phyloP scores from a whole-genome alignment of 1,284 basidiomycete species.

The Malassezia obtusa region DNA sequence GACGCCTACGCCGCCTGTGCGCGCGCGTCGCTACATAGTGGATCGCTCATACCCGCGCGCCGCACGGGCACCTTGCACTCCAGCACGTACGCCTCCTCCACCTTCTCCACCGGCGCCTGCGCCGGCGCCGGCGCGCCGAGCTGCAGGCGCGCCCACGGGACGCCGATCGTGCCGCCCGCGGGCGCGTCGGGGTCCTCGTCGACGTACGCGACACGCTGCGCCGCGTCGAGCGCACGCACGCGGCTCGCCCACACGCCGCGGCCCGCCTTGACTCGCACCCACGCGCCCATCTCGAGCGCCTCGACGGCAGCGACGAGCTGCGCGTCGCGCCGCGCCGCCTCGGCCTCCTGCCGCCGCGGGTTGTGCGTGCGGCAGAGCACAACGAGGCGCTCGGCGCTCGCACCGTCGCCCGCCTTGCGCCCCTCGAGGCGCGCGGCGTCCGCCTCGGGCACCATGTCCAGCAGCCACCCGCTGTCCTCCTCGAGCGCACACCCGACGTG shows the following conservation, averaged over 20 bases:
- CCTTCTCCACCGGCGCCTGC: background rate
- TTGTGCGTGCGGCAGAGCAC: slow-evolving; percentile 44
- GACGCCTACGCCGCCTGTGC: background rate
- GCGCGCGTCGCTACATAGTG: background rate
- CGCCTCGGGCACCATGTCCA: slow-evolving; percentile 27
- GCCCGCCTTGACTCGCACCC: slow-evolving; percentile 25
- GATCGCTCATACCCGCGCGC: background rate
- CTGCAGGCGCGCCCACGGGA: background rate
- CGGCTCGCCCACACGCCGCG: slow-evolving; percentile 24
- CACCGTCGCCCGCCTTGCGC: background rate
- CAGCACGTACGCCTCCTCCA: background rate
- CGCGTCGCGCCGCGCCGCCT: slow-evolving; percentile 24
- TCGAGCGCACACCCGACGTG: slow-evolving; percentile 74
- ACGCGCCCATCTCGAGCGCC: slow-evolving; percentile 17
- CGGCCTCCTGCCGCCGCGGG: slow-evolving; percentile 27
- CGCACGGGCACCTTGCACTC: slow-evolving; percentile 5
- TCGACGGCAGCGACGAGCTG: slow-evolving; percentile 22
- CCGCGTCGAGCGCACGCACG: background rate
- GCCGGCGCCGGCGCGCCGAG: background rate
- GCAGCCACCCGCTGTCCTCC: slow-evolving; percentile 37
- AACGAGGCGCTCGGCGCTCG: slow-evolving; percentile 30
- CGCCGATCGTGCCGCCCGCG: background rate
- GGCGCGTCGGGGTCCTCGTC: background rate
- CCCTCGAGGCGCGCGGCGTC: slow-evolving; percentile 38
- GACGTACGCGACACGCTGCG: background rate